Base-by-base conservation (phyloP, 805 yeast species). In the Metschnikowia similis region DNA sequence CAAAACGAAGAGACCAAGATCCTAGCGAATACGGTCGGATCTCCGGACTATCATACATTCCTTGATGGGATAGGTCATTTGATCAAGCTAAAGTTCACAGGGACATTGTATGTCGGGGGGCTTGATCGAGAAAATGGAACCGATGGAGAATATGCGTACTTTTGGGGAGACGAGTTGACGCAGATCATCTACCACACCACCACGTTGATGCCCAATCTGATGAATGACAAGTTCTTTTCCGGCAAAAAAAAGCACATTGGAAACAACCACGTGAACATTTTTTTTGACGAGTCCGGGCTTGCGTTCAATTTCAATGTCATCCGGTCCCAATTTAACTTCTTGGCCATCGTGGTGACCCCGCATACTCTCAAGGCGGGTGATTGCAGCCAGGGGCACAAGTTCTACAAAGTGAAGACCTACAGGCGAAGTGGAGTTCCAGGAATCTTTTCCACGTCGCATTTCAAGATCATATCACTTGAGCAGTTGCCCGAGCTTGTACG, bases 161-260 rank as follows among this genome's bases (percentile, higher is more conserved):
- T 81, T 45, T 87, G 92, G 89, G 75, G 79, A 45, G 87, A 85
- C 55, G 82, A 84, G 61, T 79, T 80, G 32, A 74, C 82, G 1
- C 96, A 89, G 59, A 67, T 88, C 38, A 77, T 88, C 8, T 89
- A 81, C 65, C 96, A 89, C 63, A 79, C 87, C 8, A 83, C 90
- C 2, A 87, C 96, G 0, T 66, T 89, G 77, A 89, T 89, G 96
- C 89, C 91, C 2, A 71, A 75, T 45, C 57, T 55, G 35, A 65
- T 59, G 2, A 59, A 63, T 13, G 85, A 84, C 55, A 61, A 64
- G 4, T 59, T 61, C 14, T 71, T 66, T 29, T 76, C 83, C 13
- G 62, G 76, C 63, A 89, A 89, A 66, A 89, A 89, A 66, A 70
- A 90, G 48, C 97, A 89, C 63, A 85, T 89, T 54, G 97, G 97